Percentiles rank a stretch among this genome's conserved stretches.
Evolutionary conservation across 352 stramenopile species (phyloP).

Genomic region (Peronospora farinosa): DNA sequence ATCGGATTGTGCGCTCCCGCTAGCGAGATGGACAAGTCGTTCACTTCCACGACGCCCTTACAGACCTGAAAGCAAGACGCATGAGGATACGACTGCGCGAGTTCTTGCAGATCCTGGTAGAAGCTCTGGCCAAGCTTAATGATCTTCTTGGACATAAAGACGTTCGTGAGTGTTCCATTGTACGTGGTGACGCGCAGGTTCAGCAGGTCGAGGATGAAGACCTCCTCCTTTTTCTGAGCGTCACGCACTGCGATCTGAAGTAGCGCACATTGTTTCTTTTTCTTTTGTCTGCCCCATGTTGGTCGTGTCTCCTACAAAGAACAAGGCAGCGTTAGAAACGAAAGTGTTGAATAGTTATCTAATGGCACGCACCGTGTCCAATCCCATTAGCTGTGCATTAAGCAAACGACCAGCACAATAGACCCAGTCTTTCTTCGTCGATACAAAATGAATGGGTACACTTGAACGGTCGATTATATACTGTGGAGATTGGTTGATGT

Average conservation of each 20-base stretch:
- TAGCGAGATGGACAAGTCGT: slow-evolving; percentile 59
- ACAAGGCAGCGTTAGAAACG: background rate
- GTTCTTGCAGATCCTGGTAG: slow-evolving; percentile 53
- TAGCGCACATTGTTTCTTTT: slow-evolving; percentile 42
- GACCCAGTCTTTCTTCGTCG: slow-evolving; percentile 34
- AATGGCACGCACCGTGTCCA: slow-evolving; percentile 54
- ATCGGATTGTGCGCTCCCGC: slow-evolving; percentile 45
- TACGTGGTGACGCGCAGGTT: slow-evolving; percentile 50
- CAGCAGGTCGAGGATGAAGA: slow-evolving; percentile 72
- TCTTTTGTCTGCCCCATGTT: slow-evolving; percentile 36
- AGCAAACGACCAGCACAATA: slow-evolving; percentile 46
- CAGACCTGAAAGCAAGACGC: slow-evolving; percentile 64
- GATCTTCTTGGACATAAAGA: slow-evolving; percentile 60
- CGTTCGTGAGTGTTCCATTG: slow-evolving; percentile 42
- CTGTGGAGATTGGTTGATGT: slow-evolving; percentile 50
- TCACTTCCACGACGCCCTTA: slow-evolving; percentile 66
- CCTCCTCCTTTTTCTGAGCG: slow-evolving; percentile 41
- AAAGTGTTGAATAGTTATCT: background rate
- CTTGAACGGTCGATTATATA: slow-evolving; percentile 41
- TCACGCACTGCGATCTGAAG: slow-evolving; percentile 65
- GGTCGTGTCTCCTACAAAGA: slow-evolving; percentile 53
- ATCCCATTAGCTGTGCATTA: slow-evolving; percentile 47
- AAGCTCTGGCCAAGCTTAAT: slow-evolving; percentile 70
- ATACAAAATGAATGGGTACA: slow-evolving; percentile 48
- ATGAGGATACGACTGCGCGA: slow-evolving; percentile 51